Base-by-base conservation (phyloP, 495 filamentous ascomycete species). In the Penicillium verhagenii region DNA sequence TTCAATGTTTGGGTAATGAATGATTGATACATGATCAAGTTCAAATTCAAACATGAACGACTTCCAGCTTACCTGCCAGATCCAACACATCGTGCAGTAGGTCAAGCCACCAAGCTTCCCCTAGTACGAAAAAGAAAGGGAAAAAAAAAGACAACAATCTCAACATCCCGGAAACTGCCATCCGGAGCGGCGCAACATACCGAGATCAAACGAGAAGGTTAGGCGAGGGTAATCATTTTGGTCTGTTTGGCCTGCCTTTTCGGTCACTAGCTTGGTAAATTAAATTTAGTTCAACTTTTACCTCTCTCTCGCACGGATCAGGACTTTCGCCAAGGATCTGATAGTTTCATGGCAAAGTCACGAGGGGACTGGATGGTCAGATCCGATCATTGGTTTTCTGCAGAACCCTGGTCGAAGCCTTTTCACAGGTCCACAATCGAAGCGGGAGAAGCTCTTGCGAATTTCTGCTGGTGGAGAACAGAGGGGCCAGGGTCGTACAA, bases 341-440 rank as follows among this genome's bases (percentile, higher is more conserved):
- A 56, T 56, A 56, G 38, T 61, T 51, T 51, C 29, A 21, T 38
- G 33, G 38, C 21, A 49, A n/a, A 45, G 49, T 55, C 49, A 58
- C 52, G 56, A 51, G 59, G 47, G 23, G 42, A n/a, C n/a, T n/a
- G n/a, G n/a, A 42, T 42, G 42, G 23, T 55, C 52, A 62, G 61
- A 61, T 63, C 60, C 54, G 59, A 57, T 66, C 60, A 66, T 48
- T 64, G 46, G 52, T 63, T 64, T 59, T 64, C 62, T 70, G 60
- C 63, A 62, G 61, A 66, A 59, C 60, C 57, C 58, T 68, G 63
- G 66, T 65, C 64, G 61, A 69, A 66, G 65, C 58, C 58, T 53
- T 62, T 56, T 72, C 33, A 49, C 65, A 73, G 73, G 71, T 73
- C 73, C 73, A 77, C 73, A 69, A 75, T 75, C 59, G 72, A 75